Conservation (phyloP, 2,329 filamentous ascomycete genomes). For the Fusarium pseudograminearum region DNA sequence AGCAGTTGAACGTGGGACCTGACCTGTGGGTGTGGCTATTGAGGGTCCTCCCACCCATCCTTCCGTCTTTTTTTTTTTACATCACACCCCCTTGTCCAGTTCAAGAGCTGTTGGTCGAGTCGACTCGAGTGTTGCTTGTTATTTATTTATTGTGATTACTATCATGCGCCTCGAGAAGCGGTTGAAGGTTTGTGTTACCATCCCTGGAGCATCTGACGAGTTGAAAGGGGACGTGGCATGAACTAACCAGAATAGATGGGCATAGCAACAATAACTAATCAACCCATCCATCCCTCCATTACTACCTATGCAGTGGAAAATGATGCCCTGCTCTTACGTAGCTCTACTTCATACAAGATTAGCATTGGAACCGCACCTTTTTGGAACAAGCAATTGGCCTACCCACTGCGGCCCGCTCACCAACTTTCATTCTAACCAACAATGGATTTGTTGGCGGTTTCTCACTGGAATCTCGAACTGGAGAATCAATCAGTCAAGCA, state of each 20-base stretch:
- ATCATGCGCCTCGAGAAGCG: constrained; percentile 44
- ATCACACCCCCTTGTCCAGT: constrained; percentile 44
- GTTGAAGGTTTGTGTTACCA: constrained; percentile 44
- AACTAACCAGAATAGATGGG: neutral
- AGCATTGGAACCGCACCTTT: neutral
- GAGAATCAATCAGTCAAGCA: neutral
- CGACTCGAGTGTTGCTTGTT: constrained; percentile 31
- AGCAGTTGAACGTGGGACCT: constrained; percentile 37
- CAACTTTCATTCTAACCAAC: neutral
- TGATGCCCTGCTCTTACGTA: neutral
- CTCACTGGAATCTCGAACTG: constrained; percentile 4
- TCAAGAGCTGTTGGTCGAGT: constrained; percentile 41
- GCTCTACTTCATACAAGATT: constrained; percentile 1
- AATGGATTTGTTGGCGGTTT: constrained; percentile 6
- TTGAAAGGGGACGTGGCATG: constrained; percentile 14
- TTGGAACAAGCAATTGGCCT: constrained; percentile 1
- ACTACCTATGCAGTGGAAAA: constrained; percentile 1
- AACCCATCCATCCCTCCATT: neutral
- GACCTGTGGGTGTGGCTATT: constrained; percentile 46
- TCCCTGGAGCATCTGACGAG: constrained; percentile 25
- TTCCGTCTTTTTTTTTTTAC: constrained; percentile 19
- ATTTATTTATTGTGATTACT: constrained; percentile 33
- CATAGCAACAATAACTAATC: constrained; percentile 1
- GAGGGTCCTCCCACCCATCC: constrained; percentile 27
- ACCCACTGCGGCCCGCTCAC: constrained; percentile 3